Evolutionary conservation across 164 flowering plant genomes (phyloP), one percentile per base, ranked within the genome.

Genomic region (Magnolia kwangsiensis): DNA sequence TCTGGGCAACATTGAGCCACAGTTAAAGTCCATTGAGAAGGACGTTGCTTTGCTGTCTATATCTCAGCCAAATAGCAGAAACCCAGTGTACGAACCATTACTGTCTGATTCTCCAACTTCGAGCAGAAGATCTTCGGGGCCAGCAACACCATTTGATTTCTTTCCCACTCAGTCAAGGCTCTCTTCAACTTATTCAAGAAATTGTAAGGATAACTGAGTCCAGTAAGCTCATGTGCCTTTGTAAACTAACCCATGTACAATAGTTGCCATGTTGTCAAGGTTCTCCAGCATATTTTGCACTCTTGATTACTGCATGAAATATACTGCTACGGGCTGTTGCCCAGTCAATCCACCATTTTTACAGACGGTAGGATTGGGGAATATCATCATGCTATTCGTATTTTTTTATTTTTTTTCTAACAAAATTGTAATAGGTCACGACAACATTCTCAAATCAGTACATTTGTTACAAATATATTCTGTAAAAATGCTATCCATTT

Each of bases 31-130:
- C 1, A 31, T 85, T 0, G 96, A 92, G 67, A 90, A 87, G 76
- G 98, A 92, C 5, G 85, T 88, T 19, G 71, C 91, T 50, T 83
- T 93, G 8, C 80, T 92, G 64, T 90, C 95, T 8, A 88, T 92
- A 63, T 82, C 91, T 58, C 97, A 86, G 74, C 82, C 95, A 27
- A 96, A 87, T 83, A 87, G 45, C 81, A 83, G 95, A 65, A 92
- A 75, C 73, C 84, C 94, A 7, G 96, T 94, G 1, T 88, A 82
- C 55, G 99, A 94, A 73, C 99, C 99, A 74, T 83, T 96, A 7
- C 82, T 94, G 14, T 87, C 91, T 1, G 97, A 94, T 63, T 94
- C 99, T 8, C 96, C 95, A 20, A 86, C 85, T 76, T 82, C 93
- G 63, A 86, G 87, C 7, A 77, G 99, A 81, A 83, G 93, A 59